Conservation (phyloP, 73 alveolate species). For the Effrenium voratum region DNA sequence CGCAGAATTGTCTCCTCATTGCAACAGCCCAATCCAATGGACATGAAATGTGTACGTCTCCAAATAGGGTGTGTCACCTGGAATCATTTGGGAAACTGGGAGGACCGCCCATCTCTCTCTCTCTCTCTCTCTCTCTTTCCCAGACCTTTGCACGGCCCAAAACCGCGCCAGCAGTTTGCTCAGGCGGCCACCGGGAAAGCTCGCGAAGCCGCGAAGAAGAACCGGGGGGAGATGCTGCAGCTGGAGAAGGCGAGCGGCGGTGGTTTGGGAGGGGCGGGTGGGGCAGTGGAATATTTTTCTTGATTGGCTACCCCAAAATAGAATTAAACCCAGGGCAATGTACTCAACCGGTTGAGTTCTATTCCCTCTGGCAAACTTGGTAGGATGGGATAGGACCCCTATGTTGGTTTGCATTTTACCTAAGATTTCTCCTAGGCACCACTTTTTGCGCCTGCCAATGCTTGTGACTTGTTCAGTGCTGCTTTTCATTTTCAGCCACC, state of each 20-base stretch:
- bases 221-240: constrained; percentile 76
- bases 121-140: neutral
- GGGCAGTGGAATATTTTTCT: neutral
- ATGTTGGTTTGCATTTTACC: no score
- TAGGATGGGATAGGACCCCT: no score
- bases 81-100: neutral
- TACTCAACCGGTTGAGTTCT: no score
- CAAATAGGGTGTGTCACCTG: neutral
- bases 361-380: no score
- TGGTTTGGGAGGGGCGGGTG: neutral
- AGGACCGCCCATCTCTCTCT: neutral
- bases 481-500: no score
- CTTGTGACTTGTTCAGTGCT: no score
- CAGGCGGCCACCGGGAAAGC: constrained; percentile 68
- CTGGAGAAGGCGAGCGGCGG: constrained; percentile 43
- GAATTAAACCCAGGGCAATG: no score
- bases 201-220: constrained; percentile 41
- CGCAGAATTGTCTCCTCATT: no score
- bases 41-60: neutral
- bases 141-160: neutral
- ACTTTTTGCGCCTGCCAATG: no score
- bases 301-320: no score
- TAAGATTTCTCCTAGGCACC: no score
- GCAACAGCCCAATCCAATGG: no score
- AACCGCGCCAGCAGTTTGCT: neutral